These are phyloP conservation scores for Westerdykella ornata DNA, from an alignment of 2,329 filamentous ascomycete species.

Conservation along the genomic window DNA sequence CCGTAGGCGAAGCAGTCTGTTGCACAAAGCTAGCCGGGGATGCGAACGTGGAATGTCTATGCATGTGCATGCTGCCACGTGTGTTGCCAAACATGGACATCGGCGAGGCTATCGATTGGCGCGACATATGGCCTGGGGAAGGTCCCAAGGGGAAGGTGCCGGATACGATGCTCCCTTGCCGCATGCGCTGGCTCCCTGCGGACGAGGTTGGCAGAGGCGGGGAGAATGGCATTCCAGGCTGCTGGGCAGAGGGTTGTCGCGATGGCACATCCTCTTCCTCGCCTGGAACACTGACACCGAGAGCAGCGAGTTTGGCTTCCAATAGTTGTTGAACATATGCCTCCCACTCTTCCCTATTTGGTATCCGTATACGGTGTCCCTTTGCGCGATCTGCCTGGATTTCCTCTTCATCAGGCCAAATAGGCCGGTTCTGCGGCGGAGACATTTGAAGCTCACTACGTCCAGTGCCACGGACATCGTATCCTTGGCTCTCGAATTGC, in stretches of 20 bases:
- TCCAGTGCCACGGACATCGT: conserved; percentile 62
- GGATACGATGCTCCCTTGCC: conserved; percentile 53
- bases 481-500: conserved; percentile 63
- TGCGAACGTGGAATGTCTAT: conserved; percentile 63
- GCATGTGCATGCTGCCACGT: conserved; percentile 53
- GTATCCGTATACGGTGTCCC: conserved; percentile 58
- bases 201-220: conserved; percentile 76
- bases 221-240: conserved; percentile 71
- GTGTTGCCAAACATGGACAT: conserved; percentile 50
- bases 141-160: conserved; percentile 52
- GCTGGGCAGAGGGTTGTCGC: conserved; percentile 64
- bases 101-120: conserved; percentile 63
- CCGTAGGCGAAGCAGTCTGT: conserved; percentile 52
- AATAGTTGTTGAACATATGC: conserved; percentile 74
- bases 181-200: conserved; percentile 61
- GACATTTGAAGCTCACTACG: conserved; percentile 29
- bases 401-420: conserved; percentile 61
- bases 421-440: conserved; percentile 55
- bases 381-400: conserved; percentile 50
- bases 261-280: conserved; percentile 66
- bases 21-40: conserved; percentile 63
- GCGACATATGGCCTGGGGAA: conserved; percentile 53
- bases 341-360: conserved; percentile 67
- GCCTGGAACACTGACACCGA: conserved; percentile 76
- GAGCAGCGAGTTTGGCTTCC: conserved; percentile 84